Conservation (phyloP, 371 early-diverging fungal genomes). For the Mortierella sp. region DNA sequence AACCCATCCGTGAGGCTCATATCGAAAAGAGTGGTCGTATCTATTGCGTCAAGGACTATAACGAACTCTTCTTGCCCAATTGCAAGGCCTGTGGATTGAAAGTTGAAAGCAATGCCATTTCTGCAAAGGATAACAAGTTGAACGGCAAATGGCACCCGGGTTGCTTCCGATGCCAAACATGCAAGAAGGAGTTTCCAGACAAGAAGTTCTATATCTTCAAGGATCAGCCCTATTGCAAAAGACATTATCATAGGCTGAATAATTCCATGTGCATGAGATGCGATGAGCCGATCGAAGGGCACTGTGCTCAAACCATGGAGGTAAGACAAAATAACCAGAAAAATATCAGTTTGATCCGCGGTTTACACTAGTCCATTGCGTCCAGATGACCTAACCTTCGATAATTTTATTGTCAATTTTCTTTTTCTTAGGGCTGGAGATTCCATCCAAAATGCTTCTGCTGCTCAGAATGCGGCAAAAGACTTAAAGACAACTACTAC, state of each 20-base stretch:
- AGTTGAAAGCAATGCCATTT: conserved; percentile 81
- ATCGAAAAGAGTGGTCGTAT: conserved; percentile 78
- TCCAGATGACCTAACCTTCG: not conserved
- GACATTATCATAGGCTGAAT: conserved; percentile 87
- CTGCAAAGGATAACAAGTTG: conserved; percentile 81
- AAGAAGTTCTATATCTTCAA: conserved; percentile 89
- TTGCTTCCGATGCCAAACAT: conserved; percentile 82
- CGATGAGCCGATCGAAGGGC: conserved; percentile 85
- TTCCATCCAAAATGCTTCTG: conserved; percentile 75
- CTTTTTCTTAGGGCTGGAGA: conserved; percentile 53
- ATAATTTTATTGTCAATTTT: not conserved
- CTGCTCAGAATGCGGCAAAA: conserved; percentile 67
- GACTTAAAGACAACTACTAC: conserved; percentile 84
- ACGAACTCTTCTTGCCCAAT: conserved; percentile 69
- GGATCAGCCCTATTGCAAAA: conserved; percentile 82
- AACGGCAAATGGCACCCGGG: conserved; percentile 84
- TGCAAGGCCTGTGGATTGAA: conserved; percentile 80
- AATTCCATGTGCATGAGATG: conserved; percentile 84
- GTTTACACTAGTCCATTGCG: not conserved
- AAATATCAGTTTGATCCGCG: not conserved
- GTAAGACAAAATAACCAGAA: conserved; percentile 30
- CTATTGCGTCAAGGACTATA: conserved; percentile 82
- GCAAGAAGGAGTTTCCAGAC: conserved; percentile 83
- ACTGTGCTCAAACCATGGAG: conserved; percentile 84
- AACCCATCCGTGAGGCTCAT: conserved; percentile 63